Percentiles rank a stretch among this genome's conserved stretches.
These are phyloP conservation scores for Neofusicoccum sp. DNA, from an alignment of 2,329 filamentous ascomycete species.

Conservation along the genomic window DNA sequence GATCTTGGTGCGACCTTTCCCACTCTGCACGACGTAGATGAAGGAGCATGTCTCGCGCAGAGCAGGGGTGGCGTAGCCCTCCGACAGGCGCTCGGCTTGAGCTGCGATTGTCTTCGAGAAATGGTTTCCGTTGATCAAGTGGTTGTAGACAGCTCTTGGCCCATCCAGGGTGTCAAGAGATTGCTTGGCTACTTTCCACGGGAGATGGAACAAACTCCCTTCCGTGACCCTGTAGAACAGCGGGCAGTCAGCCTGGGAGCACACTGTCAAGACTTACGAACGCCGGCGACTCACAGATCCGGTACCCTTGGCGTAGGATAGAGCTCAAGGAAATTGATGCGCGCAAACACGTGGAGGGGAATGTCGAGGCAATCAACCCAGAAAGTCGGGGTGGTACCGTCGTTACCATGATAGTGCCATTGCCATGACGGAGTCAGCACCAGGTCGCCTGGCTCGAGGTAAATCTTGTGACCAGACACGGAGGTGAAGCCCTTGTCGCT, in stretches of 20 bases:
- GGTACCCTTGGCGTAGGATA: not conserved
- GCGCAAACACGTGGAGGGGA: conserved; percentile 29
- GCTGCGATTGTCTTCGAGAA: not conserved
- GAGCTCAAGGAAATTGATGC: not conserved
- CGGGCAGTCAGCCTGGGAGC: not conserved
- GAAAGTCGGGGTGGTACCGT: conserved; percentile 54
- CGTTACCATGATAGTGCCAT: conserved; percentile 61
- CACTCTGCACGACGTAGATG: not conserved
- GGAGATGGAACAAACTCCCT: not conserved
- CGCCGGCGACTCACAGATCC: not conserved
- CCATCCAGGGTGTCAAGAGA: not conserved
- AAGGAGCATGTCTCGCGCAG: not conserved
- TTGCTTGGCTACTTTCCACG: not conserved
- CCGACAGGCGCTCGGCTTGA: not conserved
- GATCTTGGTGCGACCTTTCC: not conserved
- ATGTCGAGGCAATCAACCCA: conserved; percentile 60
- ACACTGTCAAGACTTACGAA: not conserved
- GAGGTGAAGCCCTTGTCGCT: conserved; percentile 52
- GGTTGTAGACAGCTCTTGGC: not conserved
- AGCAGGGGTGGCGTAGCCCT: not conserved
- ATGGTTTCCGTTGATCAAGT: not conserved
- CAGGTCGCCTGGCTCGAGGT: conserved; percentile 54
- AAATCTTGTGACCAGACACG: conserved; percentile 54
- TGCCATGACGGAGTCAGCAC: conserved; percentile 60
- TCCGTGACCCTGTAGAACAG: not conserved